phyloP scores from a whole-genome alignment of 768 basidiomycete species.

The Pleurotus citrinopileatus region DNA sequence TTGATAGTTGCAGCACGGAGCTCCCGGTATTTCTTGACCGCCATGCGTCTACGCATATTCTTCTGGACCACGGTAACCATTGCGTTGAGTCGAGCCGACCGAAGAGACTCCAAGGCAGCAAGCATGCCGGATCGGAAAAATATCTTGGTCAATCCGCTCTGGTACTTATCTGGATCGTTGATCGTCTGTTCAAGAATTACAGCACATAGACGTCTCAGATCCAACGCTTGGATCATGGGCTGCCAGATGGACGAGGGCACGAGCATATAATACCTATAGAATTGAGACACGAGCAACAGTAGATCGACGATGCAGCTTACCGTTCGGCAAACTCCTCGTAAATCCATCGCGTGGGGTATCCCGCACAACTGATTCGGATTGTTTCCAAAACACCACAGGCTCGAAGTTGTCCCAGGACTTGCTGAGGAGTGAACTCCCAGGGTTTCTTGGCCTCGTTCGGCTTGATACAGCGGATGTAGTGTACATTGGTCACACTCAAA shows the following conservation, averaged over 20 bases:
- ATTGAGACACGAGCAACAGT: slow-evolving; percentile 15
- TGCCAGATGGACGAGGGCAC: slow-evolving; percentile 85
- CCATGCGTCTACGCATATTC: slow-evolving; percentile 89
- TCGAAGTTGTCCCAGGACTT: slow-evolving; percentile 90
- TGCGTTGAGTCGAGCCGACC: slow-evolving; percentile 82
- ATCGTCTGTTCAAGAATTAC: slow-evolving; percentile 84
- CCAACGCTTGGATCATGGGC: slow-evolving; percentile 77
- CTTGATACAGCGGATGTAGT: slow-evolving; percentile 99
- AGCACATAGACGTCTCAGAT: slow-evolving; percentile 78
- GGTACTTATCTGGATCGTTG: slow-evolving; percentile 94
- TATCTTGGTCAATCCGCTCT: slow-evolving; percentile 95
- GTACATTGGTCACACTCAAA: slow-evolving; percentile 94
- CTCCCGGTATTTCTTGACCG: slow-evolving; percentile 72
- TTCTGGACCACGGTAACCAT: slow-evolving; percentile 97
- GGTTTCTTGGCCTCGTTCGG: slow-evolving; percentile 96
- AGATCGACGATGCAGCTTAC: slow-evolving; percentile 39
- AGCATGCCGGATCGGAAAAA: slow-evolving; percentile 99
- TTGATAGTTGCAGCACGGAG: slow-evolving; percentile 73
- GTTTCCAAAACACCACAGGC: slow-evolving; percentile 99
- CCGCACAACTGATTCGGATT: slow-evolving; percentile 97
- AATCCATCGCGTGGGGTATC: slow-evolving; percentile 97
- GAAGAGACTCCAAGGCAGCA: slow-evolving; percentile 88
- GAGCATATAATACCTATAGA: slow-evolving; percentile 91
- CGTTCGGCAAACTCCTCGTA: slow-evolving; percentile 99
- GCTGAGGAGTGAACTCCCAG: slow-evolving; percentile 96